Evolutionary conservation across 305 asterid genomes (phyloP).

Genomic region (Solanum chacoense): DNA sequence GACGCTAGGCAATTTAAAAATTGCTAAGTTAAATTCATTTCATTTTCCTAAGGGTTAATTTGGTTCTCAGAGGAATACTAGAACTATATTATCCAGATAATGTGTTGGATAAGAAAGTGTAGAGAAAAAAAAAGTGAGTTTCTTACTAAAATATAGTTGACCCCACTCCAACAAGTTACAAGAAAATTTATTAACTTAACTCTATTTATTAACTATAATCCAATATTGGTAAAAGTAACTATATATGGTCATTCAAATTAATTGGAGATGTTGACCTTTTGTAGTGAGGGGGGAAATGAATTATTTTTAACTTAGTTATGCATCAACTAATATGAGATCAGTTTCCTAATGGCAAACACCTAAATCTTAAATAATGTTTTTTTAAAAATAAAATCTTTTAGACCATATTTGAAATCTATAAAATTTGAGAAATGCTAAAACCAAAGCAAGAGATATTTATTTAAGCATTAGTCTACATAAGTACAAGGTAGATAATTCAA

Average conservation of each 20-base stretch:
- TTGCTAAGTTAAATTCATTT: too few relatives aligned
- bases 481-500: neutral
- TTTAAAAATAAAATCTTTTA: neutral
- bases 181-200: too few relatives aligned
- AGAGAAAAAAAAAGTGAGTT: neutral
- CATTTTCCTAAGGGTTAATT: neutral
- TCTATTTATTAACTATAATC: too few relatives aligned
- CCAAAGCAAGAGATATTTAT: neutral
- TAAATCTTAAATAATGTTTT: too few relatives aligned
- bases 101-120: neutral
- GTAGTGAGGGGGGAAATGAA: neutral
- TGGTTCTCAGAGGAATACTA: neutral
- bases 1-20: neutral
- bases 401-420: neutral
- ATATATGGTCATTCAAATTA: neutral
- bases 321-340: neutral
- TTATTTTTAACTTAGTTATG: neutral
- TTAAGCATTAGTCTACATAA: neutral
- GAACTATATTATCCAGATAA: neutral
- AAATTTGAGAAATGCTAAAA: neutral
- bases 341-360: neutral
- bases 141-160: neutral
- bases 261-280: neutral
- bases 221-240: neutral
- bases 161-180: neutral